A percentile compares a stretch with the other conserved stretches of the same genome.
These are phyloP conservation scores for Kalmanozyma brasiliensis DNA, from an alignment of 1,284 basidiomycete species.

Conservation along the genomic window DNA sequence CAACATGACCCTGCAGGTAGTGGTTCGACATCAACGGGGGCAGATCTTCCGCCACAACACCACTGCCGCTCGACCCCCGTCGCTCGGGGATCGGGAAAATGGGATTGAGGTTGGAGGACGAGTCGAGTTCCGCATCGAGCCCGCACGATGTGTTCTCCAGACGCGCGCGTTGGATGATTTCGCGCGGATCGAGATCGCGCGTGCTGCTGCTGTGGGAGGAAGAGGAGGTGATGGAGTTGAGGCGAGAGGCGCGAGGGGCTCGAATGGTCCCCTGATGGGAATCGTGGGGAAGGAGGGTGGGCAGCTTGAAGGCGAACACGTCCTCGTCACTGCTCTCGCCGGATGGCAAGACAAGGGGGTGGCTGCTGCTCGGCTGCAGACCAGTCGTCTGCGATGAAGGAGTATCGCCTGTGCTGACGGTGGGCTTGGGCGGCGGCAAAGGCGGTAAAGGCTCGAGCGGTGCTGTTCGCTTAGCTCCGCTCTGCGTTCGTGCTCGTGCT, in stretches of 20 bases:
- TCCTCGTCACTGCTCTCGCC: slow-evolving; percentile 17
- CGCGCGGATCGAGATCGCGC: slow-evolving; percentile 29
- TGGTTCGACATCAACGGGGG: slow-evolving; percentile 43
- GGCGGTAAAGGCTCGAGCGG: slow-evolving; percentile 13
- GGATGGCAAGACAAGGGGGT: slow-evolving; percentile 10
- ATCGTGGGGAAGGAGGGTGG: slow-evolving; percentile 19
- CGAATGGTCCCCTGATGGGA: background rate
- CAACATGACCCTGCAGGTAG: slow-evolving; percentile 36
- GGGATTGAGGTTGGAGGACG: no score
- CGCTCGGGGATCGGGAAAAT: no score
- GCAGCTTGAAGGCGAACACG: slow-evolving; percentile 37
- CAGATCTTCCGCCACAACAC: slow-evolving; percentile 30
- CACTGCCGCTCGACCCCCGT: background rate
- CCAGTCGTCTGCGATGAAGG: slow-evolving; percentile 8
- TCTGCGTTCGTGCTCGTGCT: slow-evolving; percentile 9
- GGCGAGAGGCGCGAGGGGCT: background rate
- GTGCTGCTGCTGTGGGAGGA: slow-evolving; percentile 31
- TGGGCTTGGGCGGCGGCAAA: background rate
- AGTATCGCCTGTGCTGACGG: no score
- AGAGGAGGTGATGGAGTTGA: slow-evolving; percentile 27
- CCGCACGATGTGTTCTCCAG: slow-evolving; percentile 20
- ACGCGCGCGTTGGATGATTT: slow-evolving; percentile 29
- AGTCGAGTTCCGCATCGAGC: slow-evolving; percentile 35
- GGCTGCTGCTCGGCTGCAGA: slow-evolving; percentile 14
- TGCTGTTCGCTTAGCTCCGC: slow-evolving; percentile 12